phyloP scores from a whole-genome alignment of 148 eudicot genomes.

The Camellia lanceoleosa region DNA sequence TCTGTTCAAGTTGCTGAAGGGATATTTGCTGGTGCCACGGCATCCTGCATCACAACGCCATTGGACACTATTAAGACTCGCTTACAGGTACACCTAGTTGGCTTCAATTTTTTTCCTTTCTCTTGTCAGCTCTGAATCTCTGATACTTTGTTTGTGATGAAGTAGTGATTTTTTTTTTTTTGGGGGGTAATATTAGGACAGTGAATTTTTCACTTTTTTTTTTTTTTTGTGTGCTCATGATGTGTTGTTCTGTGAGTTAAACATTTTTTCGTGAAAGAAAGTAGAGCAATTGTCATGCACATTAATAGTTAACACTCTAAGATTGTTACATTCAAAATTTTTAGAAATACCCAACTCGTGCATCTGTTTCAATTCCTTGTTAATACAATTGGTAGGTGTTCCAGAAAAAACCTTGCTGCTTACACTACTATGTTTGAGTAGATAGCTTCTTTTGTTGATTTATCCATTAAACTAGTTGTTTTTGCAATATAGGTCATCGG shows the following conservation, averaged over 20 bases:
- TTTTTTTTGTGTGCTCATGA: no score
- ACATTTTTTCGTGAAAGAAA: no score
- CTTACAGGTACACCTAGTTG: slow-evolving; percentile 49
- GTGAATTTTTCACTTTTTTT: no score
- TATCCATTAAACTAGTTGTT: neutral
- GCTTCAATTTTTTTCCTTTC: neutral
- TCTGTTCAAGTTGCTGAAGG: slow-evolving; percentile 94
- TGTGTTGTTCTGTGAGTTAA: no score
- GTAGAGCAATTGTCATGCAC: no score
- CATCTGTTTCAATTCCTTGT: neutral
- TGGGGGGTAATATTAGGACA: no score
- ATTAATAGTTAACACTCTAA: no score
- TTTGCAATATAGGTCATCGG: slow-evolving; percentile 55
- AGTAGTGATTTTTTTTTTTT: no score
- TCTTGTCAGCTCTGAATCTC: neutral
- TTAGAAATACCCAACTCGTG: no score
- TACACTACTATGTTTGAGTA: slow-evolving; percentile 3
- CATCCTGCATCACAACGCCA: slow-evolving; percentile 93
- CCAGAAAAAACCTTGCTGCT: neutral
- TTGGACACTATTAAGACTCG: slow-evolving; percentile 96
- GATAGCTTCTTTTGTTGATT: slow-evolving; percentile 4
- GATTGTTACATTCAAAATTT: no score
- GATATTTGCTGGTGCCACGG: slow-evolving; percentile 82
- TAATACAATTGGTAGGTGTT: neutral
- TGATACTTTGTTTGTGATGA: neutral